Conservation (phyloP, 116 monocot species). For the Phalaenopsis hybrid region DNA sequence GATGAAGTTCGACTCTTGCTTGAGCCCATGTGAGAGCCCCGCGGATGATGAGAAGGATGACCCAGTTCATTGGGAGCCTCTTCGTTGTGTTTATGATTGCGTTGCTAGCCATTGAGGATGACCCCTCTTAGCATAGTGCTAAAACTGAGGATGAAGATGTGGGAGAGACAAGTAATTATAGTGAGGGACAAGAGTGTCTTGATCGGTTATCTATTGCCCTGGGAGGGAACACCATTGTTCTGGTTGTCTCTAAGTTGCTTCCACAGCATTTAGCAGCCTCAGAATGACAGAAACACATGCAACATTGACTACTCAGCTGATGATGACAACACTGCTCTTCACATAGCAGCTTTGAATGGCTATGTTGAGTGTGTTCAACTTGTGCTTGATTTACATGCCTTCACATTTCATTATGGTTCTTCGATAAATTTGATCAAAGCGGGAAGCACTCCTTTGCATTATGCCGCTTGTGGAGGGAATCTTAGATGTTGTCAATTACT, state of each 20-base stretch:
- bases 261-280: constrained; percentile 49
- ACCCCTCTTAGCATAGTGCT: constrained; percentile 73
- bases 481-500: constrained; percentile 93
- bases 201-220: constrained; percentile 71
- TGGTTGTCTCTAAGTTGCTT: constrained; percentile 65
- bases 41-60: constrained; percentile 77
- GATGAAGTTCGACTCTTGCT: constrained; percentile 83
- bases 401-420: constrained; percentile 87
- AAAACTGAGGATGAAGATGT: constrained; percentile 78
- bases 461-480: constrained; percentile 95
- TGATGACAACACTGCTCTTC: constrained; percentile 85
- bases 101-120: constrained; percentile 83
- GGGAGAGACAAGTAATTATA: constrained; percentile 70
- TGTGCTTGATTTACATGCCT: constrained; percentile 84
- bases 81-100: constrained; percentile 84
- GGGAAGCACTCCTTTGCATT: constrained; percentile 96
- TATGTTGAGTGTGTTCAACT: constrained; percentile 86
- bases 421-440: constrained; percentile 76
- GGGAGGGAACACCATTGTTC: constrained; percentile 81
- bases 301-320: constrained; percentile 76
- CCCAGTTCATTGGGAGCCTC: constrained; percentile 70
- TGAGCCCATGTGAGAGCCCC: constrained; percentile 88
- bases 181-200: constrained; percentile 73
- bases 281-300: constrained; percentile 95
- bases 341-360: constrained; percentile 84